phyloP scores from a whole-genome alignment of 1,284 basidiomycete genomes.

The Athelia sp. region DNA sequence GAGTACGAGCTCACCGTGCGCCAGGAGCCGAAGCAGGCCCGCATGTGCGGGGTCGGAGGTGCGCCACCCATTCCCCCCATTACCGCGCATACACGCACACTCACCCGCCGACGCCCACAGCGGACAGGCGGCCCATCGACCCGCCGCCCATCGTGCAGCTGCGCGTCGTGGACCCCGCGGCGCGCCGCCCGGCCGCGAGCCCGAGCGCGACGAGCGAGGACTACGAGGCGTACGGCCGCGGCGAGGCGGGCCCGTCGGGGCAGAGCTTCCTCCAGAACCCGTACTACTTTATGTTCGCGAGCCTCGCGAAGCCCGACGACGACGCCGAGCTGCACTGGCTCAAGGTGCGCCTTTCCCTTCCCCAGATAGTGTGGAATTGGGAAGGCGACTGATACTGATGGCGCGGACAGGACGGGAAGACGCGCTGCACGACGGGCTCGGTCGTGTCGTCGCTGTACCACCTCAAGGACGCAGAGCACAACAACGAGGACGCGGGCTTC shows the following conservation, averaged over 20 bases:
- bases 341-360: constrained; percentile 60
- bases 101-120: constrained; percentile 32
- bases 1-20: constrained; percentile 80
- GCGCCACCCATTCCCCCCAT: too few species aligned
- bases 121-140: constrained; percentile 91
- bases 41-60: constrained; percentile 91
- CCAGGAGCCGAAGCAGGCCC: constrained; percentile 86
- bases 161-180: constrained; percentile 74
- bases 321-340: constrained; percentile 92
- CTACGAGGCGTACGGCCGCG: constrained; percentile 7
- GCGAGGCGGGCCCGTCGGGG: background rate
- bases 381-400: too few species aligned
- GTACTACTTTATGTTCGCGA: constrained; percentile 94
- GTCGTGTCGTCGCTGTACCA: constrained; percentile 94
- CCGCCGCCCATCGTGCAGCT: constrained; percentile 96
- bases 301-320: constrained; percentile 80
- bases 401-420: constrained; percentile 93
- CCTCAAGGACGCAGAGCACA: constrained; percentile 86
- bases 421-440: constrained; percentile 82
- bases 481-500: constrained; percentile 82
- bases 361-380: too few species aligned
- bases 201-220: constrained; percentile 7
- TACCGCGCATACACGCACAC: constrained; percentile 1
- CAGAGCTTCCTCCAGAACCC: constrained; percentile 77
- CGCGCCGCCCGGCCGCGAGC: constrained; percentile 18